A percentile compares a stretch with the other conserved stretches of the same genome.
Conservation (phyloP, 805 yeast species). For the Starmerella khaoyaiensis region DNA sequence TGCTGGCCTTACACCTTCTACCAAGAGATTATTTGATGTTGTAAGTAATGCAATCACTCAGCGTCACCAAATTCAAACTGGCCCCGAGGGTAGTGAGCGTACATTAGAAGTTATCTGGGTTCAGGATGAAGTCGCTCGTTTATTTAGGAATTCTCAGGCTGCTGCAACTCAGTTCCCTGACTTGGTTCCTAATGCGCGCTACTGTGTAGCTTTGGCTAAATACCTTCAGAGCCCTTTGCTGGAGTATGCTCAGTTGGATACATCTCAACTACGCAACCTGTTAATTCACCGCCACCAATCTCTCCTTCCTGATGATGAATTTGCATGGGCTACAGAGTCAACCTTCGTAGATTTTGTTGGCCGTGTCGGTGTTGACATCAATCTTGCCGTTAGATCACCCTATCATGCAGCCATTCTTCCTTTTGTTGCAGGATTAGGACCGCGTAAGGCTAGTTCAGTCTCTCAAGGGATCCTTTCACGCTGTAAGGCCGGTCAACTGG, state of each 20-base stretch:
- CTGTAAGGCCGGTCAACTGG: constrained; percentile 44
- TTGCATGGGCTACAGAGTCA: constrained; percentile 57
- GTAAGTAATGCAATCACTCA: constrained; percentile 40
- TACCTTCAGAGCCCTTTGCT: constrained; percentile 85
- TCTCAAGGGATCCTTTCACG: constrained; percentile 59
- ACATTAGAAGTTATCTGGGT: constrained; percentile 64
- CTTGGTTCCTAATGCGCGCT: constrained; percentile 64
- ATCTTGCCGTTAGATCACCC: constrained; percentile 68
- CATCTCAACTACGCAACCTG: constrained; percentile 51
- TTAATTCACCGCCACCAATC: constrained; percentile 55
- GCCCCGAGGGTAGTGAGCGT: constrained; percentile 25
- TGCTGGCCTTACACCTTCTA: constrained; percentile 70
- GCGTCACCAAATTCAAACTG: constrained; percentile 35
- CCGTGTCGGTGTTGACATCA: constrained; percentile 85
- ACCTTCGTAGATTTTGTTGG: constrained; percentile 83
- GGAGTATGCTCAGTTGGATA: constrained; percentile 72
- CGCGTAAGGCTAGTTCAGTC: constrained; percentile 83
- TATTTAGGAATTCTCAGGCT: constrained; percentile 66
- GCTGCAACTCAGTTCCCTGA: constrained; percentile 73
- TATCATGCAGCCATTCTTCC: constrained; percentile 61
- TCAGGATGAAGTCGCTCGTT: constrained; percentile 83
- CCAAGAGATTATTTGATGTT: constrained; percentile 47
- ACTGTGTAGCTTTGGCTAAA: constrained; percentile 81
- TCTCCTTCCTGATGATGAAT: constrained; percentile 48
- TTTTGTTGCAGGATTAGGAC: constrained; percentile 85